Evolutionary conservation across 768 basidiomycete genomes (phyloP).

Genomic region (Mycena galericulata): DNA sequence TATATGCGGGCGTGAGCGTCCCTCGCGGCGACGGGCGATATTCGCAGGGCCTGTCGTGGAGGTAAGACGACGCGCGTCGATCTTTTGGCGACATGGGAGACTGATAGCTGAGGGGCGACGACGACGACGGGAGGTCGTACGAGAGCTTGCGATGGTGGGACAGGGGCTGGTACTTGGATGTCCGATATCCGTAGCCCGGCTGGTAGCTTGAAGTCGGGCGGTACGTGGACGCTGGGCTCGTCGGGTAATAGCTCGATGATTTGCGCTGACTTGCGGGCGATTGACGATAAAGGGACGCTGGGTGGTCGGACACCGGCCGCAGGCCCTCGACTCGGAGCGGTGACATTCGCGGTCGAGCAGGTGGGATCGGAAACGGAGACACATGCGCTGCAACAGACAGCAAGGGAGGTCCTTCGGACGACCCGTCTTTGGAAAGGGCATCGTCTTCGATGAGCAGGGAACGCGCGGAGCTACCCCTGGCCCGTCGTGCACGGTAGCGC

Average conservation of each 20-base stretch:
- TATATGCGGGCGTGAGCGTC: not conserved
- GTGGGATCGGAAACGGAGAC: constrained; percentile 10
- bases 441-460: constrained; percentile 22
- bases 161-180: not conserved
- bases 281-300: not conserved
- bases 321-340: not conserved
- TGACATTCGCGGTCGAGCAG: not conserved
- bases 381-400: not conserved
- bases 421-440: not conserved
- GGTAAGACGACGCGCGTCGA: not conserved
- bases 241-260: constrained; percentile 1
- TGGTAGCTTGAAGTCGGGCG: not conserved
- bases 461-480: not conserved
- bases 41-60: not conserved
- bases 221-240: not conserved
- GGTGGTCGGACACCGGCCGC: not conserved
- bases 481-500: not conserved
- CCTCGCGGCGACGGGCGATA: not conserved
- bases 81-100: not conserved
- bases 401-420: not conserved
- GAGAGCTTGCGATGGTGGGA: constrained; percentile 14
- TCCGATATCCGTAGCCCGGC: not conserved
- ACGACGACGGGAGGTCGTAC: not conserved
- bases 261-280: not conserved
- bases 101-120: constrained; percentile 9